Evolutionary conservation across 257 asterid genomes (phyloP).

Genomic region (Misopates orontium): DNA sequence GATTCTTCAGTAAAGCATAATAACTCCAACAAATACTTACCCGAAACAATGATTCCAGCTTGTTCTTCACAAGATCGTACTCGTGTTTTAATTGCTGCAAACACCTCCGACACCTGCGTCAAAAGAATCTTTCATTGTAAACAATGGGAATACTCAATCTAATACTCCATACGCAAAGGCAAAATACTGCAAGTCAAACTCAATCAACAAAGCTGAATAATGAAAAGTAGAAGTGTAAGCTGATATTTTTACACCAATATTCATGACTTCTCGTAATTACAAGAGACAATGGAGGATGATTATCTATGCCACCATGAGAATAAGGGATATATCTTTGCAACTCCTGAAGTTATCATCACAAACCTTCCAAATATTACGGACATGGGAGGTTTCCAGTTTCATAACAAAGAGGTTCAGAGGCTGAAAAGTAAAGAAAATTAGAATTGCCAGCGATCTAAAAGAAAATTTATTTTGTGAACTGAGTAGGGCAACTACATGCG

Average conservation of each 20-base stretch:
- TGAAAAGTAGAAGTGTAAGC: too few species aligned
- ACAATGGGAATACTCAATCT: background rate
- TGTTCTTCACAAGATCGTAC: constrained; percentile 61
- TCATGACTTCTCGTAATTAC: background rate
- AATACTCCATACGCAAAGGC: background rate
- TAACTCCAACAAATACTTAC: constrained; percentile 31
- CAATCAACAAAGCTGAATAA: background rate
- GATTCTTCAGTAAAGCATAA: background rate
- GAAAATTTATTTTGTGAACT: too few species aligned
- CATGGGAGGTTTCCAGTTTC: too few species aligned
- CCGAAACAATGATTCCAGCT: constrained; percentile 72
- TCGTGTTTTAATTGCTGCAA: constrained; percentile 67
- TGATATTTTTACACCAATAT: too few species aligned
- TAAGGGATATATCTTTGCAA: too few species aligned
- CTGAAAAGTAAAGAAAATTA: too few species aligned
- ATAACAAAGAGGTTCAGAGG: too few species aligned
- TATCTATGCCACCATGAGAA: too few species aligned
- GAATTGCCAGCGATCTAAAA: too few species aligned
- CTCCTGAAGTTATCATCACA: too few species aligned
- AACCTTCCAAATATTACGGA: too few species aligned
- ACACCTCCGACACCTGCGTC: constrained; percentile 65
- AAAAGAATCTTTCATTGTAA: background rate
- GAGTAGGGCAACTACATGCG: too few species aligned
- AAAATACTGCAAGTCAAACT: background rate
- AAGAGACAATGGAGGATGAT: background rate